Conservation (phyloP, 2,329 filamentous ascomycete genomes). For the Colletotrichum tabaci region DNA sequence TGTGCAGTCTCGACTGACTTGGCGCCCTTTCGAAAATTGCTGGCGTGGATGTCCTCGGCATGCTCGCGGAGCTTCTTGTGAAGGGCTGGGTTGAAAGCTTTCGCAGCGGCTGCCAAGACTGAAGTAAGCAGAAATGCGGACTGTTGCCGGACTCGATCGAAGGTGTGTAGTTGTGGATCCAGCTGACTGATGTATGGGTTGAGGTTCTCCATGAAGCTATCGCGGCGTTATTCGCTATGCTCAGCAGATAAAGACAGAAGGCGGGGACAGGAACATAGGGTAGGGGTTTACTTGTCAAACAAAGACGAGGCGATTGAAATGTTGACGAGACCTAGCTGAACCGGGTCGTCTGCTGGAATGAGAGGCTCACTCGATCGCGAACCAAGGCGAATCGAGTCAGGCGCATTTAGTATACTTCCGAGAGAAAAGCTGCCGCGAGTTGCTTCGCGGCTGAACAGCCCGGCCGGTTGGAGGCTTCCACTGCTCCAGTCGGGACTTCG, state of each 20-base stretch:
- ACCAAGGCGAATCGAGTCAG: not conserved
- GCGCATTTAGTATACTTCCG: slow-evolving; percentile 49
- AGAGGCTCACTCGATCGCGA: not conserved
- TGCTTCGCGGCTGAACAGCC: slow-evolving; percentile 52
- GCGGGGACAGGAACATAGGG: not conserved
- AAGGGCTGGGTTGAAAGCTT: slow-evolving; percentile 53
- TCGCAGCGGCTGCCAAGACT: slow-evolving; percentile 53
- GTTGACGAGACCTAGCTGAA: slow-evolving; percentile 19
- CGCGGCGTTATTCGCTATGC: not conserved
- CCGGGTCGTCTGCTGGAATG: slow-evolving; percentile 7
- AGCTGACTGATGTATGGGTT: slow-evolving; percentile 59
- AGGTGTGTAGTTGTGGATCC: slow-evolving; percentile 55
- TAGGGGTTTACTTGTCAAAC: slow-evolving; percentile 25
- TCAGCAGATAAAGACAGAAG: not conserved
- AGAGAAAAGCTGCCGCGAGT: slow-evolving; percentile 53
- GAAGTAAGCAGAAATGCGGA: slow-evolving; percentile 55
- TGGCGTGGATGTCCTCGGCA: slow-evolving; percentile 49
- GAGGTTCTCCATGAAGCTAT: slow-evolving; percentile 55
- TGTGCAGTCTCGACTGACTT: slow-evolving; percentile 58
- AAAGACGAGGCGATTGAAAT: slow-evolving; percentile 26
- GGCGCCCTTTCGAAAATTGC: slow-evolving; percentile 50
- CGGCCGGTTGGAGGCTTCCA: slow-evolving; percentile 50
- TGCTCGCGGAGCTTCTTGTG: slow-evolving; percentile 44
- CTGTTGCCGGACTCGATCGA: slow-evolving; percentile 52
- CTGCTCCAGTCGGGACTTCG: slow-evolving; percentile 36